Base-by-base conservation (phyloP, 768 basidiomycete genomes). In the Lyophyllum atratum region DNA sequence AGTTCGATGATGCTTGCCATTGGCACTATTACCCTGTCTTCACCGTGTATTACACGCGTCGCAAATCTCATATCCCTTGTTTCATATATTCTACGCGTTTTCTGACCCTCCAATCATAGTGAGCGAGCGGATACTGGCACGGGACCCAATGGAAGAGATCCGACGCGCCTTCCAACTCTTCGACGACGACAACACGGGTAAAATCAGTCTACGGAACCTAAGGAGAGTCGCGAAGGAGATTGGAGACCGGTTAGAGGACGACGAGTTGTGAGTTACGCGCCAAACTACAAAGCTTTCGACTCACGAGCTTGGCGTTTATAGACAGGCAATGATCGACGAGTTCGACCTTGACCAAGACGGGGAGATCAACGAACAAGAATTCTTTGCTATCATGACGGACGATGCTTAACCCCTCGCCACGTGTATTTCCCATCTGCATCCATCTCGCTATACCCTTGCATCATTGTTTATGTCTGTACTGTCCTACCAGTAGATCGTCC, bases 321-420 rank as follows among this genome's bases (percentile, higher is more conserved):
- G 96, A 63, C 95, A 98, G 86, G 97, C 97, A 22, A 99, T 99
- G 97, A 99, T 99, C 68, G 97, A 99, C 66, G 97, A 99, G 74
- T 99, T 99, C 69, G 97, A 99, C 73, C 85, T 99, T 24, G 97
- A 99, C 76, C 89, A 94, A 70, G 97, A 99, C 63, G 95, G 95
- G 26, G 96, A 96, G 76, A 98, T 98, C 71, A 95, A 87, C 68
- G 90, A 95, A 70, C 87, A 92, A 68, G 97, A 99, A 72, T 98
- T 99, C 76, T 86, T 95, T 65, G 89, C 92, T 43, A 96, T 98
- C 71, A 95, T 98, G 95, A 92, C 92, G 22, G 95, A 97, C 73
- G 94, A 96, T 58, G 80, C 88, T 69, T 92, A 76, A 72, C 17
- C 15, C 53, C 5, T 31, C 37, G 24, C 26, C 43, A 31, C 26